phyloP scores from a whole-genome alignment of 257 asterid species.

The Verbena officinalis region DNA sequence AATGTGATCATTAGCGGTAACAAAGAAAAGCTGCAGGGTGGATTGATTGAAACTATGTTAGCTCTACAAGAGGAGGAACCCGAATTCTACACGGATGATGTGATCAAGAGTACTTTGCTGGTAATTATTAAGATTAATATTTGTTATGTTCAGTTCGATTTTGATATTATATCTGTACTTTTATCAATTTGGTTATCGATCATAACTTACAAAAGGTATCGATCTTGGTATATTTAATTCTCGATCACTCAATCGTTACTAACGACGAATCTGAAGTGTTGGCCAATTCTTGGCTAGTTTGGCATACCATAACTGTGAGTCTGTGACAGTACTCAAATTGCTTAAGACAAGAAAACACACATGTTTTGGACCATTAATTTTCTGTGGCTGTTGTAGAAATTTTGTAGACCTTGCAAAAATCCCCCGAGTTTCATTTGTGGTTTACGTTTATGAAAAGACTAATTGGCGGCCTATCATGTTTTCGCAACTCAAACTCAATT shows the following conservation, averaged over 20 bases:
- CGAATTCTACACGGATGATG: constrained; percentile 52
- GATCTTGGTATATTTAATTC: too few species aligned
- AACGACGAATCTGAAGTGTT: too few species aligned
- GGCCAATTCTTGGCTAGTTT: too few species aligned
- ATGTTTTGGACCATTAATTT: neutral
- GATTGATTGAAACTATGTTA: constrained; percentile 41
- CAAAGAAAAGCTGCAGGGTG: constrained; percentile 8
- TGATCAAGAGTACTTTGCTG: constrained; percentile 46
- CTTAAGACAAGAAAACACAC: neutral
- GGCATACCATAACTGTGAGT: too few species aligned
- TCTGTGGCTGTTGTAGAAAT: neutral
- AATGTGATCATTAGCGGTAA: neutral
- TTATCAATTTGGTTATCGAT: too few species aligned
- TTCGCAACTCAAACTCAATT: neutral
- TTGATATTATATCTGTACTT: too few species aligned
- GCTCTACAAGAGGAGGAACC: constrained; percentile 52
- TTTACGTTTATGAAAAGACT: neutral
- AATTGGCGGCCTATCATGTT: neutral
- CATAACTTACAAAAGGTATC: too few species aligned
- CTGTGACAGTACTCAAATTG: too few species aligned
- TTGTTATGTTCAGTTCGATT: too few species aligned
- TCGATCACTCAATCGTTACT: too few species aligned
- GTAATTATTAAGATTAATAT: constrained; percentile 30
- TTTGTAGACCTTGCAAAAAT: neutral
- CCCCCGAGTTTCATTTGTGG: neutral